Base-by-base conservation (phyloP, 2,329 filamentous ascomycete genomes). In the Exutisphaerella laricina region DNA sequence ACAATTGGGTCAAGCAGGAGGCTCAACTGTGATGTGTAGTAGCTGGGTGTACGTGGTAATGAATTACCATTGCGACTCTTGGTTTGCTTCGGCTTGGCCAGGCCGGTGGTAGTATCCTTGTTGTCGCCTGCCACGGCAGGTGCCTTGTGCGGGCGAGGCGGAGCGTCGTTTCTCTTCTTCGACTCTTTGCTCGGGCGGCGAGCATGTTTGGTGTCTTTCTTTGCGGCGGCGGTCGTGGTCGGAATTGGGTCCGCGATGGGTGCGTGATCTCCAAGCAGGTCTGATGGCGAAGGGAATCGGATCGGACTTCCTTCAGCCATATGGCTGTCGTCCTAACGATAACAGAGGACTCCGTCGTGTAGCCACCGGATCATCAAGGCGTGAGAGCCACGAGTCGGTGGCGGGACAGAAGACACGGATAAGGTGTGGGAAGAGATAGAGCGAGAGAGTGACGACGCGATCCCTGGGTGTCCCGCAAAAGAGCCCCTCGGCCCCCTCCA, bases 51-150 rank as follows among this genome's bases (percentile, higher is more conserved):
- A 31, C 32, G 38, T 12, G 44, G 38, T 38, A 35, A 38, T 46
- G 34, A 66, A 74, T 56, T 78, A 85, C 82, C 82, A 70, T 85
- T 85, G 55, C 82, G 79, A 66, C 81, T 85, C 65, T 86, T 86
- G 47, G 80, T 82, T 66, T 85, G 82, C 59, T 85, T 86, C 21
- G 79, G 77, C 58, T 83, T 85, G 31, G 66, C 65, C 41, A 44
- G 46, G 39, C 44, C 53, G 22, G 46, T 37, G 17, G 40, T 41
- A n/a, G n/a, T n/a, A 41, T 44, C 42, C 38, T 44, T 48, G 32
- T 29, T 33, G 20, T 54, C 51, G n/a, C n/a, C n/a, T n/a, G n/a
- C n/a, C 32, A 41, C 30, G 16, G 44, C 36, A 34, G 39, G 43
- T 25, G 41, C 45, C 45, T 54, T 49, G 22, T 46, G 48, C 34